phyloP scores from a whole-genome alignment of 1,284 basidiomycete genomes.

The Blastosporella zonata region DNA sequence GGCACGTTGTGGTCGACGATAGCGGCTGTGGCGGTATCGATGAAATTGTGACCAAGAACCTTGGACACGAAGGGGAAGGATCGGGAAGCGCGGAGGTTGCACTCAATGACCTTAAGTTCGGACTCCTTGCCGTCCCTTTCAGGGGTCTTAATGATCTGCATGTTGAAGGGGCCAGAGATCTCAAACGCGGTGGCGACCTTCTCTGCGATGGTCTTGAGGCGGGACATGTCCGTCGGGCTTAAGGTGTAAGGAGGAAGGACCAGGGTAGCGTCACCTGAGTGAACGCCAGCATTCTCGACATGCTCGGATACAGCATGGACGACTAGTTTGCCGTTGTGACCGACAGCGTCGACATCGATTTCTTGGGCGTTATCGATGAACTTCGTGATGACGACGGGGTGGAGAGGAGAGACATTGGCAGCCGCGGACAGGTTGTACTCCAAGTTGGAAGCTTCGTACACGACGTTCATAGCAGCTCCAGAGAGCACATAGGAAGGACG shows the following conservation, averaged over 20 bases:
- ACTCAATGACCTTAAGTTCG: conserved; percentile 96
- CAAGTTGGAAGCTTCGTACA: conserved; percentile 87
- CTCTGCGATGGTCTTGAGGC: conserved; percentile 90
- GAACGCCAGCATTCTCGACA: conserved; percentile 98
- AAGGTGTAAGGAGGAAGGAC: conserved; percentile 97
- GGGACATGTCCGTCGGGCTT: conserved; percentile 71
- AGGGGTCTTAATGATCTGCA: conserved; percentile 96
- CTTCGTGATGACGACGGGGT: conserved; percentile 98
- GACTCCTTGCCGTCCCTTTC: conserved; percentile 56
- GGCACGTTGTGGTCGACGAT: conserved; percentile 91
- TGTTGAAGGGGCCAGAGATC: conserved; percentile 98
- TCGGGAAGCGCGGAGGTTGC: conserved; percentile 95
- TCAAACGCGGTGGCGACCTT: conserved; percentile 95
- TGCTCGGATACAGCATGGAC: conserved; percentile 98
- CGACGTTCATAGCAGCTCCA: conserved; percentile 99
- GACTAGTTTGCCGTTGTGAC: conserved; percentile 90
- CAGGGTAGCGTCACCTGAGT: conserved; percentile 97
- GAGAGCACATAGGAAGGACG: conserved; percentile 98
- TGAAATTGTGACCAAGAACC: conserved; percentile 96
- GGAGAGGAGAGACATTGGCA: conserved; percentile 92
- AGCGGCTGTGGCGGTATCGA: conserved; percentile 91
- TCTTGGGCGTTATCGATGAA: conserved; percentile 98
- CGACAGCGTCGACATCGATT: conserved; percentile 98
- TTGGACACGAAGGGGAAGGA: conserved; percentile 99
- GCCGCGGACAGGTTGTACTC: conserved; percentile 94